These are phyloP conservation scores for Alisma plantagoaquatica DNA, from an alignment of 106 monocot species.

Conservation along the genomic window DNA sequence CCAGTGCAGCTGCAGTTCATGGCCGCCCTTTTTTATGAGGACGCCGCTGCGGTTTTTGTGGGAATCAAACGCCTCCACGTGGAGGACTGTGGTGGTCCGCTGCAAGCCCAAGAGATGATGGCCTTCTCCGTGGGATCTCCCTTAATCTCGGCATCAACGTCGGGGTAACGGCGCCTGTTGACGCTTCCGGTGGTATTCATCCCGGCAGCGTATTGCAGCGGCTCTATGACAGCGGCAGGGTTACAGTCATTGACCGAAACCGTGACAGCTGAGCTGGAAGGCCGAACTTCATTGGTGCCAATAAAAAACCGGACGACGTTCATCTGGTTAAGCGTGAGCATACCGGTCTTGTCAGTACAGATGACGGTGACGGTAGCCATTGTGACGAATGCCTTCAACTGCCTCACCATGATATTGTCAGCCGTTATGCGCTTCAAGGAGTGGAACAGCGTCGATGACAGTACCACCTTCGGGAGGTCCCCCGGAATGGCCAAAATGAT, in stretches of 20 bases:
- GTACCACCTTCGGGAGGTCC: too few species aligned
- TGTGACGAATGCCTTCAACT: conserved; percentile 3
- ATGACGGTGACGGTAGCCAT: conserved; percentile 27
- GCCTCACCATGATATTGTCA: conserved; percentile 10
- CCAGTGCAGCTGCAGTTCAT: conserved; percentile 7
- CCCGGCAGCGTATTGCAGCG: conserved; percentile 7
- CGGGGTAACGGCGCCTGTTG: conserved; percentile 1
- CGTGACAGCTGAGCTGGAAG: too few species aligned
- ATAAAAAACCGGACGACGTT: conserved; percentile 26
- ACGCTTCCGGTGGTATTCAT: conserved; percentile 43
- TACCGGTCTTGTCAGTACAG: conserved; percentile 51
- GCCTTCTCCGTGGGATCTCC: conserved; percentile 16
- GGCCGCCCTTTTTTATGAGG: background rate
- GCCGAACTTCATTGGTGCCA: too few species aligned
- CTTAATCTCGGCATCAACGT: background rate
- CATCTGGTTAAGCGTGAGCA: conserved; percentile 43
- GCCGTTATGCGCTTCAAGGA: too few species aligned
- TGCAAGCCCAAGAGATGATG: conserved; percentile 10
- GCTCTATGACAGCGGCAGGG: too few species aligned
- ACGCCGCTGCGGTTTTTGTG: conserved; percentile 16
- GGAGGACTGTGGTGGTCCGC: background rate
- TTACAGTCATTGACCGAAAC: background rate
- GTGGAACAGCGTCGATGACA: too few species aligned
- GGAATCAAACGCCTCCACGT: conserved; percentile 10
- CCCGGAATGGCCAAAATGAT: too few species aligned